Base-by-base conservation (phyloP, 371 early-diverging fungal species). In the Cokeromyces recurvatus region DNA sequence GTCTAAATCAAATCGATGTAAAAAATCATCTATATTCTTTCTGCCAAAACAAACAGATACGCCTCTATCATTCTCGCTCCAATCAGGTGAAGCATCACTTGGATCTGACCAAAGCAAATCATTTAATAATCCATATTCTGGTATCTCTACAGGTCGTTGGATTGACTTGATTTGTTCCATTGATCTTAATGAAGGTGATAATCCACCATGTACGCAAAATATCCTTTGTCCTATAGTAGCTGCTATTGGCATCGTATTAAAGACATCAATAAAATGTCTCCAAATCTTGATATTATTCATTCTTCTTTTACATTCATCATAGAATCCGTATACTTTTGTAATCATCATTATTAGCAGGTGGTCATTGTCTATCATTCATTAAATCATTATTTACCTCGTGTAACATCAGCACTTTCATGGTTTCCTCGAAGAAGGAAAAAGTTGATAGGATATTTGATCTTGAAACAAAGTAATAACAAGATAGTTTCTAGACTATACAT, bases 11-110 rank as follows among this genome's bases (percentile, higher is more conserved):
- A 88, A 85, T 55, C 78, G 82, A 35, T 79, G 71, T 43, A 98
- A 67, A 66, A 98, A 98, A 41, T 85, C 82, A 48, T 82, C 75
- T 5, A 99, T 87, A 43, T 93, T 85, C 38, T 82, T 77, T 29
- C 79, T 74, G 4, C 99, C 97, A 77, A 97, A 99, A 35, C 92
- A 91, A 54, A 87, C 91, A 16, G 85, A 85, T 4, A 99, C 98
- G 9, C 99, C 99, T 32, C 99, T 83, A 48, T 97, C 99, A 67
- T 97, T 99, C 48, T 96, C 95, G 57, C 90, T 91, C 97, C 97
- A 96, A 17, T 89, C 87, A 21, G 68, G 49, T 15, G 81, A 80
- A 2, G 69, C 76, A 47, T 85, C 85, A 41, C 83, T 83, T 3
- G 90, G 90, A 48, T 89, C 90, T 0, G 91, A 89, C 96, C 96